Conservation (phyloP, 2,329 filamentous ascomycete species). For the Ceratocystis cacaofunesta region DNA sequence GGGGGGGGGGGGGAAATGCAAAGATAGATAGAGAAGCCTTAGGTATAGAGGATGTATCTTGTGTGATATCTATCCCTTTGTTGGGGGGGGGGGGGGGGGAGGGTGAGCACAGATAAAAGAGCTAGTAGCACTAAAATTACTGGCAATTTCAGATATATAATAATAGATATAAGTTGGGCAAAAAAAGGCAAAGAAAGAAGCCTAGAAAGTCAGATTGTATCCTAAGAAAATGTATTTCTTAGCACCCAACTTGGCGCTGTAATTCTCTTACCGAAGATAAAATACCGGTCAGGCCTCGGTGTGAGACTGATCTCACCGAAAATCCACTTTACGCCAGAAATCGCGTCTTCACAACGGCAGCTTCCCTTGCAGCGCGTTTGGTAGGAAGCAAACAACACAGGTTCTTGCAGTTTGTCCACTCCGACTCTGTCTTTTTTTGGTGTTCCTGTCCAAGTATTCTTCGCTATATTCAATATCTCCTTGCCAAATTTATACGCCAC, state of each 20-base stretch:
- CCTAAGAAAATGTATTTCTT: background rate
- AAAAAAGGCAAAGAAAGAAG: too few relatives aligned
- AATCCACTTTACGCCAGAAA: slow-evolving; percentile 4
- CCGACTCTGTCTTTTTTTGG: background rate
- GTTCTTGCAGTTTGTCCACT: background rate
- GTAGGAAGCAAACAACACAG: background rate
- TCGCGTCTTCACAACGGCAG: background rate
- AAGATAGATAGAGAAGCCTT: too few relatives aligned
- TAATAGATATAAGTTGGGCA: too few relatives aligned
- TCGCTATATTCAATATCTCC: background rate
- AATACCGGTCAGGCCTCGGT: background rate
- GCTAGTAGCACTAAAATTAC: too few relatives aligned
- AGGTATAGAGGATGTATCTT: too few relatives aligned
- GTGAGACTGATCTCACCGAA: background rate
- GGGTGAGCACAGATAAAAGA: too few relatives aligned
- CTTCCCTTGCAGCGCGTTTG: slow-evolving; percentile 1
- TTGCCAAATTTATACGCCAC: background rate
- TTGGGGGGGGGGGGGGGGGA: too few relatives aligned
- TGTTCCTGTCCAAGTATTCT: background rate
- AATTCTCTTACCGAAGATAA: background rate
- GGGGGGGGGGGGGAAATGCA: too few relatives aligned
- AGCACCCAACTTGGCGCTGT: background rate
- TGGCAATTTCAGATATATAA: too few relatives aligned
- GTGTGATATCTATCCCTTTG: too few relatives aligned
- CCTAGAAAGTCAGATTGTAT: too few relatives aligned